Evolutionary conservation across 2,329 filamentous ascomycete genomes (phyloP), one percentile per base, ranked within the genome.

Genomic region (Stagonosporopsis vannaccii): DNA sequence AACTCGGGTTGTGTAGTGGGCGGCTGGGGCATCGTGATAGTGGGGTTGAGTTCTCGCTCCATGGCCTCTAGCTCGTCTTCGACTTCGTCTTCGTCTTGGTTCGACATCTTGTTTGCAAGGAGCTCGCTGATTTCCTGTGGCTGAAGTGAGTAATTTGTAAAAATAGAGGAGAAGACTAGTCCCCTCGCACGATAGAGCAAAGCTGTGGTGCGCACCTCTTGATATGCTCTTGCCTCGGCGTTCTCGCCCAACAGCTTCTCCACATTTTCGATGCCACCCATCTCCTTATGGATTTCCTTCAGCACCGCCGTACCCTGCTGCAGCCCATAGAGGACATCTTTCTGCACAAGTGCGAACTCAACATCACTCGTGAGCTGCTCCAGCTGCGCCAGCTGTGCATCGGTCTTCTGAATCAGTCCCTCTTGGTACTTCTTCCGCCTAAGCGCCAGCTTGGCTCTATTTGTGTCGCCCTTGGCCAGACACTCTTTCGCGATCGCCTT

Each of bases 361-460:
- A 99, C 92, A 73, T 87, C 92, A 51, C 87, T 86, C 8, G 91
- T 95, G 65, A 99, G 81, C 72, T 91, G 87, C 80, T 99, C 93
- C 19, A 99, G 82, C 78, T 97, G 92, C 64, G 91, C 92, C n/a
- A 99, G 85, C 79, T 98, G 94, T 53, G 87, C 86, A 78, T 99
- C 94, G 12, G 94, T 97, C 80, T 96, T 94, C 58, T 85, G 83
- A 12, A 98, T 84, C 20, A 98, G 84, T 23, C 90, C 89, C 76
- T 98, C 91, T 76, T 99, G 95, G 82, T 97, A 98, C 77, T 98
- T 99, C 80, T 97, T 97, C 66, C 93, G 87, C 54, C 95, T 89
- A 58, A 99, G 84, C 1, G 95, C 95, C 28, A 98, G 84, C 20
- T 97, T 84, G 1, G 95, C 95, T 61, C 88, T 87, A 65, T 85